phyloP scores from a whole-genome alignment of 768 basidiomycete genomes.

The Lactarius vividus region DNA sequence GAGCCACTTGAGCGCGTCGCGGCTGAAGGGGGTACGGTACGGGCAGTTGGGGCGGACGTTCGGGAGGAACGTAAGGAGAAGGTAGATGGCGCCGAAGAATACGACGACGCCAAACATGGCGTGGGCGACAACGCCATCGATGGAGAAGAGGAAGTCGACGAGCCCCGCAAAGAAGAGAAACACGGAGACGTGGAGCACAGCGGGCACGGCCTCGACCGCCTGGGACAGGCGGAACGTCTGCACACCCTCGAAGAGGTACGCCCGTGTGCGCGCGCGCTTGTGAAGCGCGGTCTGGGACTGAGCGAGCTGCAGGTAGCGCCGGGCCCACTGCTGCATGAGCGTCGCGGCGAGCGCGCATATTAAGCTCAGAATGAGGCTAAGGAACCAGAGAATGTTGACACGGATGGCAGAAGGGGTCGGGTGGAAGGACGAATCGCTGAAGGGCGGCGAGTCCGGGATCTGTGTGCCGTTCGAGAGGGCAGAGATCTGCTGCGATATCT shows the following conservation, averaged over 20 bases:
- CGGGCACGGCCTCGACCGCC: constrained; percentile 7
- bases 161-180: constrained; percentile 18
- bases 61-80: constrained; percentile 12
- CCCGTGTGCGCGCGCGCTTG: constrained; percentile 13
- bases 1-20: constrained; percentile 6
- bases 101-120: not conserved
- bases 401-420: constrained; percentile 4
- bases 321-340: constrained; percentile 19
- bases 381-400: constrained; percentile 24
- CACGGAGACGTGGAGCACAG: constrained; percentile 11
- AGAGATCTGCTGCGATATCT: constrained; percentile 21
- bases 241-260: constrained; percentile 17
- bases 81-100: not conserved
- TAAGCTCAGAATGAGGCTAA: constrained; percentile 18
- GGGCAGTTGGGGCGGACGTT: constrained; percentile 12
- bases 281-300: not conserved
- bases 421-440: not conserved
- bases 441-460: not conserved
- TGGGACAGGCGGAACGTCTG: constrained; percentile 4
- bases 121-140: not conserved
- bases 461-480: not conserved
- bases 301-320: constrained; percentile 10
- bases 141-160: constrained; percentile 17
- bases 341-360: constrained; percentile 14
- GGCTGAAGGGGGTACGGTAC: constrained; percentile 16